These are phyloP conservation scores for Erysimum cheiri DNA, from an alignment of 441 rosid species.

Conservation along the genomic window DNA sequence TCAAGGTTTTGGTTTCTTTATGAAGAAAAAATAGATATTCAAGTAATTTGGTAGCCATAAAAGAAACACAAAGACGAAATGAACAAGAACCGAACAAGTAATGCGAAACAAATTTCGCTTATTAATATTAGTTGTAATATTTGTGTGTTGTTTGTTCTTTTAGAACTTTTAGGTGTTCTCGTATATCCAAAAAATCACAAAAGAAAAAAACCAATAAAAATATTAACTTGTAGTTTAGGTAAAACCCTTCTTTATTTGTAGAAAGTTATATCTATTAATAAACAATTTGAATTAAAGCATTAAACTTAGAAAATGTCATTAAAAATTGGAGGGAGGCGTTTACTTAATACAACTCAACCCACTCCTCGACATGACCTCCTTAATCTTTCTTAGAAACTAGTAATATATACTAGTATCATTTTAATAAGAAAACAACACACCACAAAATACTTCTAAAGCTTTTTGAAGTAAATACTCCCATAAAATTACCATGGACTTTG, in stretches of 20 bases:
- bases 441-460: not conserved
- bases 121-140: no score
- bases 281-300: constrained; percentile 3
- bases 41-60: not conserved
- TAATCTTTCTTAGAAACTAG: constrained; percentile 39
- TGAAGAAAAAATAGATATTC: not conserved
- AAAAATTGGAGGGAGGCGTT: constrained; percentile 48
- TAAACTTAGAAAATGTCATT: constrained; percentile 16
- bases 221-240: constrained; percentile 26
- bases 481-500: not conserved
- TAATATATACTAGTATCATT: not conserved
- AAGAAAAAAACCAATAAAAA: not conserved
- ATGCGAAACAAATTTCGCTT: no score
- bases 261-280: constrained; percentile 14
- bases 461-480: not conserved
- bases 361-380: constrained; percentile 45
- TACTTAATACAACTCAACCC: constrained; percentile 63
- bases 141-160: no score
- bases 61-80: no score
- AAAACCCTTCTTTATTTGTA: constrained; percentile 12
- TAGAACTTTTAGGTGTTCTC: no score
- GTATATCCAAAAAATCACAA: not conserved
- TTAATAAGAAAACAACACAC: not conserved
- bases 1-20: not conserved
- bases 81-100: no score